These are phyloP conservation scores for Pelargonium fulgidum DNA, from an alignment of 441 rosid species.

Conservation along the genomic window DNA sequence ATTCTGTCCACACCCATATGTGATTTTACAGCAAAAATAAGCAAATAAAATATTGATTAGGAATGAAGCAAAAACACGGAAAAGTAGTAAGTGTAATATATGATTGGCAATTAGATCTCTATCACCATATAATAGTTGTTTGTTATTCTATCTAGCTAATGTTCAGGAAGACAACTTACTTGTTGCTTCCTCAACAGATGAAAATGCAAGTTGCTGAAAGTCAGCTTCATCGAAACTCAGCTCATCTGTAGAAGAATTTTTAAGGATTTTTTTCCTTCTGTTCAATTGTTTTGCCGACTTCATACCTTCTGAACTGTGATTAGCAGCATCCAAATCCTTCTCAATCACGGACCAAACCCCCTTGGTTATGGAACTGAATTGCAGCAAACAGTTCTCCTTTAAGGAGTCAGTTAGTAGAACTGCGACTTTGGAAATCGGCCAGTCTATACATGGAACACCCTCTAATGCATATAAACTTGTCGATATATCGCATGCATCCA, in stretches of 20 bases:
- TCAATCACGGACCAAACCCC: slow-evolving; percentile 83
- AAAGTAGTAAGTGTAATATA: background rate
- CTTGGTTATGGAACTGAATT: slow-evolving; percentile 39
- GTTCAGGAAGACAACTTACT: slow-evolving; percentile 30
- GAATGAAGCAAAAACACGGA: background rate
- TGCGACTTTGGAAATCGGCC: slow-evolving; percentile 53
- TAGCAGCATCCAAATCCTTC: slow-evolving; percentile 33
- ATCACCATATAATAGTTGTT: background rate
- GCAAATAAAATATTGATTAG: background rate
- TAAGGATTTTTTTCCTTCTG: slow-evolving; percentile 37
- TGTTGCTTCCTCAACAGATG: slow-evolving; percentile 52
- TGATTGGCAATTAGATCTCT: background rate
- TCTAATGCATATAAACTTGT: slow-evolving; percentile 40
- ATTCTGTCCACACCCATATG: background rate
- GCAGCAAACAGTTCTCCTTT: slow-evolving; percentile 49
- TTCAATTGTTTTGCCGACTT: slow-evolving; percentile 19
- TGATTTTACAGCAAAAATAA: background rate
- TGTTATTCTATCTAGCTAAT: slow-evolving; percentile 10
- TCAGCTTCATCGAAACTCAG: slow-evolving; percentile 30
- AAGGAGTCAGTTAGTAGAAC: slow-evolving; percentile 52
- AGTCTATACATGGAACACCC: slow-evolving; percentile 34
- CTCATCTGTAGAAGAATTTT: slow-evolving; percentile 25
- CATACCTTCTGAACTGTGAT: slow-evolving; percentile 20
- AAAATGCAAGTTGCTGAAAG: slow-evolving; percentile 52
- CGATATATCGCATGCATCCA: slow-evolving; percentile 64